Evolutionary conservation across 352 stramenopile genomes (phyloP).

Genomic region (Plasmopara halstedii): DNA sequence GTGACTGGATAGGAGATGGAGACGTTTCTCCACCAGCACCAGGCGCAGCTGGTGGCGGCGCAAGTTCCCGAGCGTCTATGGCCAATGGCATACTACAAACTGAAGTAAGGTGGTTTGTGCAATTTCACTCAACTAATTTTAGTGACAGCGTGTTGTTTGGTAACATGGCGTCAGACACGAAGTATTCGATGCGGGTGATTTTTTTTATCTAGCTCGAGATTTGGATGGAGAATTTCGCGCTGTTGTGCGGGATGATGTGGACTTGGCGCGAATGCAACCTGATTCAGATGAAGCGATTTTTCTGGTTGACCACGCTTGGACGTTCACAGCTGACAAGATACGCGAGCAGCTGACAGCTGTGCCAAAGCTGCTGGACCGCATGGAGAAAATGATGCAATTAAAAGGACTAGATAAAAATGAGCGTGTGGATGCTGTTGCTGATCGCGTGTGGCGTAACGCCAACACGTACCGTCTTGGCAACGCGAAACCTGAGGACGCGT

Average conservation of each 20-base stretch:
- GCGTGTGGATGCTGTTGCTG: constrained; percentile 21
- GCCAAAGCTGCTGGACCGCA: constrained; percentile 30
- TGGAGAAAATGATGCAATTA: constrained; percentile 45
- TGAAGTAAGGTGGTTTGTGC: constrained; percentile 23
- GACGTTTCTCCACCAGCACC: constrained; percentile 33
- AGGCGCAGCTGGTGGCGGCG: constrained; percentile 31
- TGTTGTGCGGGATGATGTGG: constrained; percentile 39
- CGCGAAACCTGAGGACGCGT: constrained; percentile 30
- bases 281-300: constrained; percentile 36
- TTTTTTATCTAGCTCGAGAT: constrained; percentile 39
- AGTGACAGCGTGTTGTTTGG: constrained; percentile 2
- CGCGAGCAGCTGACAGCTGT: constrained; percentile 24
- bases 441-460: constrained; percentile 38
- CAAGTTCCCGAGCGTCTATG: constrained; percentile 35
- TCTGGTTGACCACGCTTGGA: constrained; percentile 50
- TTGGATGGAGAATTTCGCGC: constrained; percentile 38
- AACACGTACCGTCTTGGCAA: constrained; percentile 46
- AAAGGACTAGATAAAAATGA: constrained; percentile 17
- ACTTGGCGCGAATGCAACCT: constrained; percentile 25
- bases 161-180: constrained; percentile 19
- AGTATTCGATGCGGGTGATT: constrained; percentile 39
- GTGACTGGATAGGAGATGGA: constrained; percentile 41
- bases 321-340: constrained; percentile 37
- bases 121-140: neutral
- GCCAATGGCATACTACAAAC: constrained; percentile 41